Evolutionary conservation across 2,329 filamentous ascomycete species (phyloP).

Genomic region (Cercospora sojina): DNA sequence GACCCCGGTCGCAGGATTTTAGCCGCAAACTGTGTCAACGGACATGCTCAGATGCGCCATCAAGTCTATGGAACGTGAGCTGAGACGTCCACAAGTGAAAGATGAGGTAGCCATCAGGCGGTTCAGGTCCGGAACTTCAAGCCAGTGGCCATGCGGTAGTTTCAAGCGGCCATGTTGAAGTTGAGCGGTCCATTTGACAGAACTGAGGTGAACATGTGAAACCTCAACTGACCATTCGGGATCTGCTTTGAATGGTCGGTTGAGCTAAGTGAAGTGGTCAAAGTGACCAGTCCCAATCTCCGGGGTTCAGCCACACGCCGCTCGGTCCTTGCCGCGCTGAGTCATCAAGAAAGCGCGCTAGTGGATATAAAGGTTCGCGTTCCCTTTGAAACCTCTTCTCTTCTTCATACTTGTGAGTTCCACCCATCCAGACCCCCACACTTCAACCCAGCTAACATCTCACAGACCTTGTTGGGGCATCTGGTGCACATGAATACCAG

Average conservation of each 20-base stretch:
- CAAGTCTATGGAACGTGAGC: not conserved
- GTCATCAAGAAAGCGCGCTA: not conserved
- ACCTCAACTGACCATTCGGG: not conserved
- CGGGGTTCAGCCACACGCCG: not conserved
- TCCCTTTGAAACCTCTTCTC: not conserved
- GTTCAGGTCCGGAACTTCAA: no score
- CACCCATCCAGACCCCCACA: not conserved
- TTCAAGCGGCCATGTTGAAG: no score
- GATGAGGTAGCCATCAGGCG: no score
- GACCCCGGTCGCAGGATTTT: no score
- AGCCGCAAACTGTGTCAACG: not conserved
- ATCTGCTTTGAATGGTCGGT: not conserved
- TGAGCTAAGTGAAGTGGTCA: not conserved
- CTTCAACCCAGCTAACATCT: not conserved
- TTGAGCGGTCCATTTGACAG: not conserved
- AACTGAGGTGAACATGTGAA: not conserved
- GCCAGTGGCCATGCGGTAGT: no score
- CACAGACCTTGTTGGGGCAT: conserved; percentile 2
- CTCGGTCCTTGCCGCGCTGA: not conserved
- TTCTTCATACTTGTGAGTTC: not conserved
- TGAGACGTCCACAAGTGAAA: not conserved
- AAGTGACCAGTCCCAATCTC: not conserved
- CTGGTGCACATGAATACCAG: conserved; percentile 5
- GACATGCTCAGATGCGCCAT: not conserved
- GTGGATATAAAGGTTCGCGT: not conserved